These are phyloP conservation scores for Erythrobasidium yunnanense DNA, from an alignment of 768 basidiomycete genomes.

Conservation along the genomic window DNA sequence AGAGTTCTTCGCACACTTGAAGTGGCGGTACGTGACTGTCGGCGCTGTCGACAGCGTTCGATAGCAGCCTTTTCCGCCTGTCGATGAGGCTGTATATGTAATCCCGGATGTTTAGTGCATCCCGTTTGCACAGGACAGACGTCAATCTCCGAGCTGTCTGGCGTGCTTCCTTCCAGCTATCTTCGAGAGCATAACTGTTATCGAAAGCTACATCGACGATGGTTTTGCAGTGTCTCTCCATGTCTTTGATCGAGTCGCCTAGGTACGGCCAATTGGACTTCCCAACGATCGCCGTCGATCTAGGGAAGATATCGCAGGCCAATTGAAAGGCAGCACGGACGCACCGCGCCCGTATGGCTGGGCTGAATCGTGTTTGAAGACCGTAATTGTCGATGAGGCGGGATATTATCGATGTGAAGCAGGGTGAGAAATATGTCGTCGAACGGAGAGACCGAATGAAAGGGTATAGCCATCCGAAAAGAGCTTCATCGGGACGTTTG, in stretches of 20 bases:
- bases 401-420: constrained; percentile 1
- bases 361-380: background rate
- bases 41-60: too few relatives aligned
- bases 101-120: background rate
- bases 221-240: background rate
- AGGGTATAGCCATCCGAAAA: constrained; percentile 17
- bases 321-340: constrained; percentile 2
- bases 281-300: background rate
- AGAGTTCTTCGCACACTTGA: background rate
- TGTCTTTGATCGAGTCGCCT: background rate
- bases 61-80: background rate
- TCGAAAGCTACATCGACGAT: constrained; percentile 9
- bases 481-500: constrained; percentile 2
- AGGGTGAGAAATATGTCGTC: constrained; percentile 2
- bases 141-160: background rate
- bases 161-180: background rate
- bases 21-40: background rate
- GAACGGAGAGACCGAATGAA: constrained; percentile 10
- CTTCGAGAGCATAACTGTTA: background rate
- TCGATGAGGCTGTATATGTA: background rate
- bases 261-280: background rate
- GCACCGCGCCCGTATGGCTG: background rate
- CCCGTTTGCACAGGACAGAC: background rate
- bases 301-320: background rate
- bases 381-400: constrained; percentile 17